A percentile compares a stretch with the other conserved stretches of the same genome.
phyloP scores from a whole-genome alignment of 306 rosid species.

The Cicer yamashitae region DNA sequence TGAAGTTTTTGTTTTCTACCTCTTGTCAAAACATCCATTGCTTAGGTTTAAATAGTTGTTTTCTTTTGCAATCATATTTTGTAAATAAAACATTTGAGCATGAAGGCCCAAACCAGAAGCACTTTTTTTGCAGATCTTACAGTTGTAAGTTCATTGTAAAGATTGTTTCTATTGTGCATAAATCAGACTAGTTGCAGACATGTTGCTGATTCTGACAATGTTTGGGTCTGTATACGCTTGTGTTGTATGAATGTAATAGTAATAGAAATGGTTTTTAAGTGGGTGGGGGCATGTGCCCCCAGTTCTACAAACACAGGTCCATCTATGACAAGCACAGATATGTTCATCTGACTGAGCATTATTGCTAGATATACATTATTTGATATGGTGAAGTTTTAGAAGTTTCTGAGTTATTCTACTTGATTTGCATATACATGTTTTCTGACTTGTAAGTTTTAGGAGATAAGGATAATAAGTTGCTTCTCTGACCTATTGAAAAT shows the following conservation, averaged over 20 bases:
- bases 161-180: conserved; percentile 34
- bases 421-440: conserved; percentile 26
- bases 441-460: neutral
- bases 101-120: conserved; percentile 4
- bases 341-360: conserved; percentile 22
- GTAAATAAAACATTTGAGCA: neutral
- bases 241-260: neutral
- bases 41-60: conserved; percentile 38
- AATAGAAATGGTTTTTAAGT: neutral
- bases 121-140: conserved; percentile 9
- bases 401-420: conserved; percentile 21
- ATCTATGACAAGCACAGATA: neutral
- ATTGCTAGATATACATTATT: conserved; percentile 27
- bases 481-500: conserved; percentile 40
- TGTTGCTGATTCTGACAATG: conserved; percentile 1
- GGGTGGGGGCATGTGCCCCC: neutral
- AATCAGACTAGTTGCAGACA: conserved; percentile 10
- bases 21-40: conserved; percentile 28
- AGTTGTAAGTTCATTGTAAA: conserved; percentile 30
- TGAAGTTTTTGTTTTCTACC: conserved; percentile 18
- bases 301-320: neutral
- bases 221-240: neutral
- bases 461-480: neutral
- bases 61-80: conserved; percentile 16
- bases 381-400: conserved; percentile 19